These are phyloP conservation scores for Osmanthus fragrans DNA, from an alignment of 257 asterid genomes.

Conservation along the genomic window DNA sequence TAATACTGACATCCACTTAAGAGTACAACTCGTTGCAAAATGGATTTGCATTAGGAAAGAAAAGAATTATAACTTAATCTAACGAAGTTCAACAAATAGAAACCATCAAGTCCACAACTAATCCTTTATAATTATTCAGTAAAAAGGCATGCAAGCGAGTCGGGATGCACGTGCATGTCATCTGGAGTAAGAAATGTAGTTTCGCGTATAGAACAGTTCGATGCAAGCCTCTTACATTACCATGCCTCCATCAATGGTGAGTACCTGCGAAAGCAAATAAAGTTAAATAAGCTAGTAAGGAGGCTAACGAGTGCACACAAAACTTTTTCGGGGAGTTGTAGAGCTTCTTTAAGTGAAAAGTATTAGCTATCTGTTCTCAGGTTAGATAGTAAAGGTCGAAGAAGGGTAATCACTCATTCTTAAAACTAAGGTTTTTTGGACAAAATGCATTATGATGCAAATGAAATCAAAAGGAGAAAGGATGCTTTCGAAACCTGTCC, in stretches of 20 bases:
- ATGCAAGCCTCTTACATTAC: constrained; percentile 62
- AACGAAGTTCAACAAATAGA: background rate
- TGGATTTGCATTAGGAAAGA: background rate
- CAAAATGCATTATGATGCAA: background rate
- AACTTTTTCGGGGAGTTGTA: background rate
- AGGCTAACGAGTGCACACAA: background rate
- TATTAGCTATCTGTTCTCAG: too few relatives aligned
- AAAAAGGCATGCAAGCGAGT: background rate
- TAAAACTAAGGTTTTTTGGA: background rate
- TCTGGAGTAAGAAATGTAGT: constrained; percentile 2
- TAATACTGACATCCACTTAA: background rate
- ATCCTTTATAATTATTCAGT: constrained; percentile 6
- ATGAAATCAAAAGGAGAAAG: background rate
- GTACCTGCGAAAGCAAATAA: constrained; percentile 47
- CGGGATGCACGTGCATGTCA: background rate
- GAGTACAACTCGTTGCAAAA: background rate
- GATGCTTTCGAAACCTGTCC: constrained; percentile 68
- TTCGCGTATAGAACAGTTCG: background rate
- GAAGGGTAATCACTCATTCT: too few relatives aligned
- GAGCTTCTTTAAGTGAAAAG: background rate
- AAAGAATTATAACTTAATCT: background rate
- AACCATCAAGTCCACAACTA: constrained; percentile 16
- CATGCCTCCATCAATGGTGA: constrained; percentile 95
- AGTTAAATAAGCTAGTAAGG: background rate
- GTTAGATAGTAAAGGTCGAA: too few relatives aligned